A percentile compares a stretch with the other conserved stretches of the same genome.
Evolutionary conservation across 108 stramenopile genomes (phyloP).

Genomic region (Skeletonema menzelii): DNA sequence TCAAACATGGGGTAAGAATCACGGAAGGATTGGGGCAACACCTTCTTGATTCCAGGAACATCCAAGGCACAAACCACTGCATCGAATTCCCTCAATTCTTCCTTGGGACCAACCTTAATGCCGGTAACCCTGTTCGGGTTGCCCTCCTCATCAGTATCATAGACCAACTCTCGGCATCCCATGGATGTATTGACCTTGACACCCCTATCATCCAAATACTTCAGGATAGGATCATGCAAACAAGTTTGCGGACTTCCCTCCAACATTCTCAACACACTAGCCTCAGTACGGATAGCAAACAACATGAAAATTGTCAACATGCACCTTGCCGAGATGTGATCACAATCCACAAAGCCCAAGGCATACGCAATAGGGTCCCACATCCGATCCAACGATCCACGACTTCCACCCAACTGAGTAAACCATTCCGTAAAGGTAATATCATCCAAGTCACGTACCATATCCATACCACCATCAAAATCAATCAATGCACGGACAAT

Average conservation of each 20-base stretch:
- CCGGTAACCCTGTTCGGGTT: constrained; percentile 82
- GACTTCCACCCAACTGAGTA: constrained; percentile 83
- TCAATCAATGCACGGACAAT: constrained; percentile 93
- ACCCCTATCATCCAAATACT: constrained; percentile 88
- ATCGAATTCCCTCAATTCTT: constrained; percentile 81
- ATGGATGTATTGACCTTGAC: constrained; percentile 82
- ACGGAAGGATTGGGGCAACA: constrained; percentile 90
- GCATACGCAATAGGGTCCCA: constrained; percentile 99
- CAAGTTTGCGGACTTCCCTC: constrained; percentile 94
- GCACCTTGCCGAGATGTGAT: constrained; percentile 93
- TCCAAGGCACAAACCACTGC: constrained; percentile 88
- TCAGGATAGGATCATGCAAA: constrained; percentile 94
- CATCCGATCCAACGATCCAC: constrained; percentile 92
- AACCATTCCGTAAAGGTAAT: constrained; percentile 98
- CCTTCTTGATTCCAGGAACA: constrained; percentile 95
- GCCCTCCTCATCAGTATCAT: constrained; percentile 83
- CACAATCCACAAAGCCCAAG: constrained; percentile 95
- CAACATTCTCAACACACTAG: constrained; percentile 94
- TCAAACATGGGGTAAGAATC: constrained; percentile 89
- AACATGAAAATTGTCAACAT: constrained; percentile 98
- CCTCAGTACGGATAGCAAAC: constrained; percentile 95
- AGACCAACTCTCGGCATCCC: constrained; percentile 71
- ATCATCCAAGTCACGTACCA: constrained; percentile 95
- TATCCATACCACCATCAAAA: constrained; percentile 96
- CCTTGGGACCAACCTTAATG: constrained; percentile 74